Evolutionary conservation across 2,329 filamentous ascomycete species (phyloP).

Genomic region (Claviceps sorghi): DNA sequence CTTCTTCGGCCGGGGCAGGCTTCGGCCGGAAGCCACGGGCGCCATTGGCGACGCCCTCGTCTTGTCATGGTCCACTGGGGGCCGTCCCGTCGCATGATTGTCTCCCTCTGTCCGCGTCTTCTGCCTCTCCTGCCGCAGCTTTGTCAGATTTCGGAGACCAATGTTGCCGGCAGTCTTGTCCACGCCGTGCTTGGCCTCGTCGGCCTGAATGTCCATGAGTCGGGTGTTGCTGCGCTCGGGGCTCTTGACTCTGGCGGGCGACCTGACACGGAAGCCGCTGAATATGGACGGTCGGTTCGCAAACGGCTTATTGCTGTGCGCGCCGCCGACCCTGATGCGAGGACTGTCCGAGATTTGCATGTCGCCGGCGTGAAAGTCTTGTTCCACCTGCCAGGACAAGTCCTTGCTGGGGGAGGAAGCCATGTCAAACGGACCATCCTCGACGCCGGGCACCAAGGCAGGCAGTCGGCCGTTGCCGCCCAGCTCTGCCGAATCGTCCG

Average conservation of each 20-base stretch:
- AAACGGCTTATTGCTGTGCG: conserved; percentile 18
- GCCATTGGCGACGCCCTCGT: conserved; percentile 17
- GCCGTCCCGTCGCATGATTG: conserved; percentile 20
- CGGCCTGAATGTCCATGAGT: conserved; percentile 29
- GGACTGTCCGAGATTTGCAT: conserved; percentile 42
- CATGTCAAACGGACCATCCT: conserved; percentile 15
- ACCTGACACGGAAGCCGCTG: conserved; percentile 16
- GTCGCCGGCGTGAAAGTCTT: conserved; percentile 43
- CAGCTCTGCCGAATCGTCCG: conserved; percentile 10
- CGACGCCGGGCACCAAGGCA: conserved; percentile 24
- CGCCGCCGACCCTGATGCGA: conserved; percentile 27
- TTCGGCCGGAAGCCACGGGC: conserved; percentile 8
- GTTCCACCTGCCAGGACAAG: conserved; percentile 41
- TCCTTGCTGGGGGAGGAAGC: conserved; percentile 33
- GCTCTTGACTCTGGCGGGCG: conserved; percentile 12
- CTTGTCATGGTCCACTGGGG: conserved; percentile 13
- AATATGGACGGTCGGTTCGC: conserved; percentile 19
- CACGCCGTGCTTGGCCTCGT: conserved; percentile 23
- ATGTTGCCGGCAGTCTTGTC: conserved; percentile 9
- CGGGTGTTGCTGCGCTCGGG: conserved; percentile 25
- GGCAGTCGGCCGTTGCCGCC: conserved; percentile 19
- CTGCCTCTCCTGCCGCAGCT: neutral
- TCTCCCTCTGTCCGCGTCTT: conserved; percentile 19
- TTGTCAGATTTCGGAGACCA: neutral
- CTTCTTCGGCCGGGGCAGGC: conserved; percentile 14